Percentiles rank a stretch among this genome's conserved stretches.
Evolutionary conservation across 2,329 filamentous ascomycete species (phyloP).

Genomic region (Cordyceps cicadae): DNA sequence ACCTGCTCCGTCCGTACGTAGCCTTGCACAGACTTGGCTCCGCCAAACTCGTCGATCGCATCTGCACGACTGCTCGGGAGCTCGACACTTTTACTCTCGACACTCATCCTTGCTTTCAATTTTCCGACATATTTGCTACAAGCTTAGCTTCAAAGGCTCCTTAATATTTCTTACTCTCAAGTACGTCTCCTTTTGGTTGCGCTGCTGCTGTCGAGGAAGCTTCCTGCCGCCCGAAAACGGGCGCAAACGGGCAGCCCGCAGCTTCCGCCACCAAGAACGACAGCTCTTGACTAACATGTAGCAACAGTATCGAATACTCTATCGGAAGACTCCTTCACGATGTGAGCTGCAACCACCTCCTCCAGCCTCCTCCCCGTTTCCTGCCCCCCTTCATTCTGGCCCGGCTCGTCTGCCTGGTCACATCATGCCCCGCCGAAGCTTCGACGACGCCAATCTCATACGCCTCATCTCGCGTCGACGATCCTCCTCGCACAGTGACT

Average conservation of each 20-base stretch:
- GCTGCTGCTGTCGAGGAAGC: background rate
- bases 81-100: background rate
- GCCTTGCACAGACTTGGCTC: conserved; percentile 2
- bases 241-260: background rate
- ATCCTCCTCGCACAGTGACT: conserved; percentile 15
- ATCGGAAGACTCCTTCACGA: background rate
- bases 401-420: background rate
- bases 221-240: background rate
- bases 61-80: conserved; percentile 8
- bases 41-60: conserved; percentile 7
- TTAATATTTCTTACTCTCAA: background rate
- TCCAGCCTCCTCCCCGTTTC: background rate
- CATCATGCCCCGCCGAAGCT: conserved; percentile 26
- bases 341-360: background rate
- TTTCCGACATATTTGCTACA: background rate
- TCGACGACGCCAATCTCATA: conserved; percentile 20
- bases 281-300: background rate
- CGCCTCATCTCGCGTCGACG: conserved; percentile 16
- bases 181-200: background rate
- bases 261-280: background rate
- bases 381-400: background rate
- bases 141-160: background rate
- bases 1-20: background rate
- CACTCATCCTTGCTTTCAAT: background rate
- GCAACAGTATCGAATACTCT: background rate